Conservation (phyloP, 1,284 basidiomycete species). For the Leccinum fuscescens region DNA sequence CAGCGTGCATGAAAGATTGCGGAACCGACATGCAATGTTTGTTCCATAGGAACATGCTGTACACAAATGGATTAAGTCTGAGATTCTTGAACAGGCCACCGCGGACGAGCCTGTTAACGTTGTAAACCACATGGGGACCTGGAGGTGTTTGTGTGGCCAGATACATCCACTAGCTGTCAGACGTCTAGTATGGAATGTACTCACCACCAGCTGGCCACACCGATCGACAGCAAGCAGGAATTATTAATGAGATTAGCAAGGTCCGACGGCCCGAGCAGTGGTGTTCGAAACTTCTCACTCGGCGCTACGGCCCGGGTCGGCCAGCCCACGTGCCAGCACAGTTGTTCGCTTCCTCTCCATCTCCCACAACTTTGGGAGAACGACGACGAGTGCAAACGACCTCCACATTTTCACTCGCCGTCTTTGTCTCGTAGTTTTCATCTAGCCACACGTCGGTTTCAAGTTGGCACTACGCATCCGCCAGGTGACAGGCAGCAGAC, state of each 20-base stretch:
- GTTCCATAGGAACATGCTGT: slow-evolving; percentile 3
- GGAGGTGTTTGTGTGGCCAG: slow-evolving; percentile 8
- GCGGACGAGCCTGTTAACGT: slow-evolving; percentile 17
- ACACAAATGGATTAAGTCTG: background rate
- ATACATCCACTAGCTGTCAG: slow-evolving; percentile 13
- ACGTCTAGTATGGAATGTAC: slow-evolving; percentile 2
- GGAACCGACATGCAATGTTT: slow-evolving; percentile 17
- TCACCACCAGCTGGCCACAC: background rate
- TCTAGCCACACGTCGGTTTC: background rate
- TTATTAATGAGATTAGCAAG: background rate
- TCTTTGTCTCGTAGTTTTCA: background rate
- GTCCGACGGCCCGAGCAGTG: background rate
- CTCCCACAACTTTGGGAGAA: background rate
- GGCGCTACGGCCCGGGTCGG: background rate
- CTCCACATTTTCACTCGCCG: background rate
- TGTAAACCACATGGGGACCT: slow-evolving; percentile 11
- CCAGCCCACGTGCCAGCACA: background rate
- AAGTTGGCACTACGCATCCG: background rate
- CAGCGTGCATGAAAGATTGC: slow-evolving; percentile 14
- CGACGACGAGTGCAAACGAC: background rate
- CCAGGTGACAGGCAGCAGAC: background rate
- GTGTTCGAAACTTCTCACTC: background rate
- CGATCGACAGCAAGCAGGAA: slow-evolving; percentile 1
- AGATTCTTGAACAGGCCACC: slow-evolving; percentile 19
- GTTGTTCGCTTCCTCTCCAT: background rate